Evolutionary conservation across 768 basidiomycete genomes (phyloP).

Genomic region (Clavaria fumosa): DNA sequence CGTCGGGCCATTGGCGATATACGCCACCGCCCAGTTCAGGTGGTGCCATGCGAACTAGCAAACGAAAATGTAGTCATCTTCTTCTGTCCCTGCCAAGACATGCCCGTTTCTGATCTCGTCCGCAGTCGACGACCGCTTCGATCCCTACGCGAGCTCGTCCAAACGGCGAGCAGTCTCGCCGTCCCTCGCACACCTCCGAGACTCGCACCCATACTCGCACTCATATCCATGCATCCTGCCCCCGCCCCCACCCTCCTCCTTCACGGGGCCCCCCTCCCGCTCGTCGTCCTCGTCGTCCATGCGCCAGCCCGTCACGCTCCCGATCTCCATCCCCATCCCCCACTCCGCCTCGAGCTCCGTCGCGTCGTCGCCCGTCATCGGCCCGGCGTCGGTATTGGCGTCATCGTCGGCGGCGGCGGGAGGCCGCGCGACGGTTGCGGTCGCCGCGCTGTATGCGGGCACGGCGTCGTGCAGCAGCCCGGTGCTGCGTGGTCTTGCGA

Average conservation of each 20-base stretch:
- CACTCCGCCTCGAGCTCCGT: constrained; percentile 42
- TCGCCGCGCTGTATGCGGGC: constrained; percentile 30
- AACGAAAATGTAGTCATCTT: constrained; percentile 49
- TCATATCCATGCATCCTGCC: too few relatives aligned
- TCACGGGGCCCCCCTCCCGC: constrained; percentile 22
- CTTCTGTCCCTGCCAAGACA: constrained; percentile 5
- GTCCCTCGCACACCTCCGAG: constrained; percentile 52
- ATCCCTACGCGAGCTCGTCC: constrained; percentile 63
- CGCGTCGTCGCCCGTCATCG: constrained; percentile 58
- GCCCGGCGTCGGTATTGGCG: too few relatives aligned
- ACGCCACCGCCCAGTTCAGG: constrained; percentile 74
- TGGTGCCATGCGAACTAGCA: constrained; percentile 62
- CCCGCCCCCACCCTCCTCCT: too few relatives aligned
- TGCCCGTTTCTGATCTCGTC: constrained; percentile 8
- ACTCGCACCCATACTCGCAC: constrained; percentile 38
- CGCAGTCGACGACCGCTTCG: constrained; percentile 73
- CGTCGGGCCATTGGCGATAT: constrained; percentile 57
- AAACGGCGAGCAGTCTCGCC: constrained; percentile 79
- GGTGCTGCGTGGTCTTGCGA: constrained; percentile 56
- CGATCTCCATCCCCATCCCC: constrained; percentile 53
- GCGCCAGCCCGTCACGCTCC: constrained; percentile 49
- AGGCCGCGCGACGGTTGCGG: constrained; percentile 21
- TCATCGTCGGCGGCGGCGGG: too few relatives aligned
- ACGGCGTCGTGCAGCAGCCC: constrained; percentile 66
- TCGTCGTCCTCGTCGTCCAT: constrained; percentile 21